Evolutionary conservation across 2,329 filamentous ascomycete genomes (phyloP).

Genomic region (Apiospora kogelbergensis): DNA sequence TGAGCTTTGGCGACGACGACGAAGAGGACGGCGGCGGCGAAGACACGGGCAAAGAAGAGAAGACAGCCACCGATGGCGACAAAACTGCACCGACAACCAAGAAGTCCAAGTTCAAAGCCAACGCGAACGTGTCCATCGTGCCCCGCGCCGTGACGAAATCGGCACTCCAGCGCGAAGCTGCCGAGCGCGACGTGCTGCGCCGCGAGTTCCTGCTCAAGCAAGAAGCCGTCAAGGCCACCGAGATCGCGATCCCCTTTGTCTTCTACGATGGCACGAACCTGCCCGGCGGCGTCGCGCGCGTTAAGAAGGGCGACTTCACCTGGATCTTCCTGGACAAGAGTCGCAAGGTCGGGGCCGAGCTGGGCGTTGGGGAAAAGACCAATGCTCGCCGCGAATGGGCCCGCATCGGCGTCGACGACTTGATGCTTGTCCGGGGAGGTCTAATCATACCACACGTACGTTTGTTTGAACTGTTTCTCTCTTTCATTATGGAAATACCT

Average conservation of each 20-base stretch:
- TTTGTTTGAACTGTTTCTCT: slow-evolving; percentile 32
- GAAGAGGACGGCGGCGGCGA: slow-evolving; percentile 30
- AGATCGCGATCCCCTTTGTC: slow-evolving; percentile 90
- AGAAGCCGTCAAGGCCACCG: slow-evolving; percentile 82
- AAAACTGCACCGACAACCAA: slow-evolving; percentile 23
- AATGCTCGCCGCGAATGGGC: slow-evolving; percentile 83
- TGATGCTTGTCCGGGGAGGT: slow-evolving; percentile 88
- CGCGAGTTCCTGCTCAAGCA: slow-evolving; percentile 82
- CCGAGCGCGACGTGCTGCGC: slow-evolving; percentile 69
- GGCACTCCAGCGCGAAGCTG: slow-evolving; percentile 73
- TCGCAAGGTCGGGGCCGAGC: slow-evolving; percentile 82
- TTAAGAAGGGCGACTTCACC: slow-evolving; percentile 90
- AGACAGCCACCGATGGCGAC: slow-evolving; percentile 22
- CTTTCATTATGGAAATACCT: slow-evolving; percentile 9
- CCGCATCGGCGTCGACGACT: slow-evolving; percentile 87
- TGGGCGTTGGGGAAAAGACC: slow-evolving; percentile 69
- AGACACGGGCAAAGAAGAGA: slow-evolving; percentile 10
- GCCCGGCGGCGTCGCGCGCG: slow-evolving; percentile 76
- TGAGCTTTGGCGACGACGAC: slow-evolving; percentile 71
- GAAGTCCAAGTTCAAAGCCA: slow-evolving; percentile 58
- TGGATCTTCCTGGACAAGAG: slow-evolving; percentile 94
- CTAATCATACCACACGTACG: slow-evolving; percentile 92
- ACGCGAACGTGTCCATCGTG: slow-evolving; percentile 58
- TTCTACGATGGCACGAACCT: slow-evolving; percentile 95
- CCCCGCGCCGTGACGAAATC: slow-evolving; percentile 73